Evolutionary conservation across 495 filamentous ascomycete genomes (phyloP).

Genomic region (Aspergillus haitiensis): DNA sequence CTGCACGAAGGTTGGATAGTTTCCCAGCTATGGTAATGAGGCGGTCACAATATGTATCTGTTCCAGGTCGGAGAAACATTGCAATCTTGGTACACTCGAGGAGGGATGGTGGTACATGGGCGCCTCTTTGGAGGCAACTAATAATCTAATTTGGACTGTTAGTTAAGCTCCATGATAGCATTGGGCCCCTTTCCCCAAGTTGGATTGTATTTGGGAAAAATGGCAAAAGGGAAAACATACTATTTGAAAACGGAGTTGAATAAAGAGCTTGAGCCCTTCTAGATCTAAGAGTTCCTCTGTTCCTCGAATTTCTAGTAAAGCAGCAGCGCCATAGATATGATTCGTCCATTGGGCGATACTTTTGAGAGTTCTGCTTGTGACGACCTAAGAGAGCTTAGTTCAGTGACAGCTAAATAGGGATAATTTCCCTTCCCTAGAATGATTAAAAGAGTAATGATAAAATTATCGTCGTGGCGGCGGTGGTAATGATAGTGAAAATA

Average conservation of each 20-base stretch:
- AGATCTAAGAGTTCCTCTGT: conserved; percentile 54
- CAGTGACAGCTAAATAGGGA: too few relatives aligned
- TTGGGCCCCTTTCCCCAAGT: too few relatives aligned
- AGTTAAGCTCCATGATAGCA: neutral
- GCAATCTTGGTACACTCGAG: conserved; percentile 37
- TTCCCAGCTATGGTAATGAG: conserved; percentile 42
- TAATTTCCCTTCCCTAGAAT: neutral
- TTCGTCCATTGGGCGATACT: conserved; percentile 56
- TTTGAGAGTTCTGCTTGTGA: conserved; percentile 46
- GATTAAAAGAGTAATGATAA: conserved; percentile 1
- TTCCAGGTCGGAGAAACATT: conserved; percentile 36
- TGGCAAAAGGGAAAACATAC: conserved; percentile 37
- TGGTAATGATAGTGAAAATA: too few relatives aligned
- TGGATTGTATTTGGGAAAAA: too few relatives aligned
- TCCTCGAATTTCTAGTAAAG: conserved; percentile 58
- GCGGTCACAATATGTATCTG: conserved; percentile 37
- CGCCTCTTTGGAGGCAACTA: conserved; percentile 41
- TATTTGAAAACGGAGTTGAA: conserved; percentile 54
- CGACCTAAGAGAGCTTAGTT: conserved; percentile 35
- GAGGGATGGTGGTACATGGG: conserved; percentile 37
- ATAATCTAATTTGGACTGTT: conserved; percentile 30
- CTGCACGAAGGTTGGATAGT: conserved; percentile 49
- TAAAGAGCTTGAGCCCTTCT: conserved; percentile 57
- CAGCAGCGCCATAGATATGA: conserved; percentile 60
- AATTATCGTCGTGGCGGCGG: neutral